These are phyloP conservation scores for Vaccinium darrowii DNA, from an alignment of 148 eudicot genomes.

Conservation along the genomic window DNA sequence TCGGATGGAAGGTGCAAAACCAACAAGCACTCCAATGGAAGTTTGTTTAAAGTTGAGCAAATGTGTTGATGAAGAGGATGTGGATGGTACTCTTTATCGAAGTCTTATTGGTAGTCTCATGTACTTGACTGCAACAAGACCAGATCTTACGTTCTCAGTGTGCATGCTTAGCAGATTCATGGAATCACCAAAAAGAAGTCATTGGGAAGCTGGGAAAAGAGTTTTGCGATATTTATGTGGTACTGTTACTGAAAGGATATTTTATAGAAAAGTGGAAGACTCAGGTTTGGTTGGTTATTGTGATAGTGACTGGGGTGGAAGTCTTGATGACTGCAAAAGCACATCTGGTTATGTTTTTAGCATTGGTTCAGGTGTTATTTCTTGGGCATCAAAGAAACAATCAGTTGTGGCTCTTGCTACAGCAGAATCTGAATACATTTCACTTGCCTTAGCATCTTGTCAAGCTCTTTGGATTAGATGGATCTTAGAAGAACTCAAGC, in stretches of 20 bases:
- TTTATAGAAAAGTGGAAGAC: background rate
- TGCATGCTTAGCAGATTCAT: background rate
- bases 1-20: background rate
- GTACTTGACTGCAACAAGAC: background rate
- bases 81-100: background rate
- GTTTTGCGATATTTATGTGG: background rate
- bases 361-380: background rate
- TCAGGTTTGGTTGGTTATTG: background rate
- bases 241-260: background rate
- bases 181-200: background rate
- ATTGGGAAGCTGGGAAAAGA: background rate
- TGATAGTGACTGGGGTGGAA: background rate
- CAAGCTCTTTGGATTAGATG: background rate
- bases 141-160: background rate
- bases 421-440: background rate
- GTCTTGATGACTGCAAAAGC: background rate
- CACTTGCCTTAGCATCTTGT: background rate
- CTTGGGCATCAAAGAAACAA: background rate
- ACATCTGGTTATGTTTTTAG: background rate
- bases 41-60: background rate
- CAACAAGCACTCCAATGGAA: background rate
- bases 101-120: background rate
- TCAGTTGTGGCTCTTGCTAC: background rate
- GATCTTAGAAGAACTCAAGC: background rate
- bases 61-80: background rate